Evolutionary conservation across 306 rosid species (phyloP).

Genomic region (Comarum palustre): DNA sequence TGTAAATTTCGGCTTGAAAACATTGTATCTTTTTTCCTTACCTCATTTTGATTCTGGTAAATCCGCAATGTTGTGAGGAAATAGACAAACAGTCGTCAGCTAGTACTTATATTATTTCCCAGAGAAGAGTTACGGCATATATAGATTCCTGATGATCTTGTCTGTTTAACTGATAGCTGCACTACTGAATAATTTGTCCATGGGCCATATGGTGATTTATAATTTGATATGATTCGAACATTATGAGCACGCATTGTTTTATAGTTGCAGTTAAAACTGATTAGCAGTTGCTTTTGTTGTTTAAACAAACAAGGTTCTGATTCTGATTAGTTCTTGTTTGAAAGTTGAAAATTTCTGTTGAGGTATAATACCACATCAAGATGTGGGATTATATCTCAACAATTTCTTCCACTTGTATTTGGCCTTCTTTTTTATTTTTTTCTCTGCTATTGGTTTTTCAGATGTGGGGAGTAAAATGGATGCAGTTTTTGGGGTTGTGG

Average conservation of each 20-base stretch:
- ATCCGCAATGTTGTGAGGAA: neutral
- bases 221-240: neutral
- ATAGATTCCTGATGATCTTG: slow-evolving; percentile 6
- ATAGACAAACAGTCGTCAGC: neutral
- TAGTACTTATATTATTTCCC: neutral
- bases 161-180: slow-evolving; percentile 1
- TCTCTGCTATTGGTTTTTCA: neutral
- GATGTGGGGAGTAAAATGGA: neutral
- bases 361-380: no score
- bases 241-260: no score
- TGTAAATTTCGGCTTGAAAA: neutral
- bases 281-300: neutral
- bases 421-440: no score
- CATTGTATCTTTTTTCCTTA: neutral
- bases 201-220: no score
- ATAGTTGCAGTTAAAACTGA: no score
- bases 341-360: no score
- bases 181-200: no score
- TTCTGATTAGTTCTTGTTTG: neutral
- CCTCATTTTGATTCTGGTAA: neutral
- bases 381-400: no score
- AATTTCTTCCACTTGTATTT: neutral
- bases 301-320: neutral
- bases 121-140: slow-evolving; percentile 12
- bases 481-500: neutral